Conservation (phyloP, 345 rosid species). For the Hirschfeldia incana region DNA sequence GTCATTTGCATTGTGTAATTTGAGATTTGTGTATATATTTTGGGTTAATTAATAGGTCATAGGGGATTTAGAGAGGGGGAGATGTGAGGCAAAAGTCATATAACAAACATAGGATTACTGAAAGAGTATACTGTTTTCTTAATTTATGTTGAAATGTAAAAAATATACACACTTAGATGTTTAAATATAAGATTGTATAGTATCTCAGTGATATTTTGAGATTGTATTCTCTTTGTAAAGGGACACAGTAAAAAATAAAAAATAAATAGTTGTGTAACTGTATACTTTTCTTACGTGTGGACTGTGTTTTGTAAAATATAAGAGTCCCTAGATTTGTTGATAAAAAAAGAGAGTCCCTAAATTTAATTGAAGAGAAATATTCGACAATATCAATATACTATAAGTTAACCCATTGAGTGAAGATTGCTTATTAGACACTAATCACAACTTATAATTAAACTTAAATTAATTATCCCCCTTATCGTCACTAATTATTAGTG, state of each 20-base stretch:
- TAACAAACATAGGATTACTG: conserved; percentile 22
- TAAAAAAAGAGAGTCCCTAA: no score
- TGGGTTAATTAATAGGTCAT: conserved; percentile 22
- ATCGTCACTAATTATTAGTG: background rate
- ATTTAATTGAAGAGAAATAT: background rate
- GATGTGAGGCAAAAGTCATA: conserved; percentile 26
- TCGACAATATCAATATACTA: background rate
- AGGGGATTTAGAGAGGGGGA: conserved; percentile 33
- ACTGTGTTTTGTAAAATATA: background rate
- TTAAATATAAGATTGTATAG: conserved; percentile 14
- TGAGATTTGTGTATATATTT: conserved; percentile 41
- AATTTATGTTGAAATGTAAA: conserved; percentile 9
- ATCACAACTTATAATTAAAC: no score
- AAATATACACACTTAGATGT: conserved; percentile 20
- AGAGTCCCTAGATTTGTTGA: no score
- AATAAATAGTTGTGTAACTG: conserved; percentile 3
- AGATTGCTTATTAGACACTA: background rate
- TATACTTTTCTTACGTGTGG: background rate
- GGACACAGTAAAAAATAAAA: background rate
- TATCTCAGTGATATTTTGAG: conserved; percentile 7
- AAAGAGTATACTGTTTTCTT: background rate
- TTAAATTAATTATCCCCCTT: background rate
- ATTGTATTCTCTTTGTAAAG: conserved; percentile 24
- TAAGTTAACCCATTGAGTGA: background rate
- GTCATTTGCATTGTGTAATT: conserved; percentile 21